A percentile compares a stretch with the other conserved stretches of the same genome.
Evolutionary conservation across 495 filamentous ascomycete species (phyloP).

Genomic region (Saxophila tyrrhenica): DNA sequence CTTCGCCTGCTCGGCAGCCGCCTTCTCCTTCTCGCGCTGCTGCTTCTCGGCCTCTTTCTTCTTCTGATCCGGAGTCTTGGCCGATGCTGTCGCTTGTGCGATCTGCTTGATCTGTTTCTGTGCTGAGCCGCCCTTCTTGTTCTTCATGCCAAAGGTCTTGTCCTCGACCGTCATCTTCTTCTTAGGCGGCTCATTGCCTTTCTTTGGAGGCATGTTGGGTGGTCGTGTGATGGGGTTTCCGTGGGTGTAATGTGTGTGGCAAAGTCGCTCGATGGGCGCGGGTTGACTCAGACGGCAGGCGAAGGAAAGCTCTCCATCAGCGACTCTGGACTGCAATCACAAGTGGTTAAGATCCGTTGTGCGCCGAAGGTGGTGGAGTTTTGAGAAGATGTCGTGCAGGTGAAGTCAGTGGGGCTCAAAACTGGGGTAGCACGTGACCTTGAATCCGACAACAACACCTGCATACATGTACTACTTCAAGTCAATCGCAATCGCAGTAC

Average conservation of each 20-base stretch:
- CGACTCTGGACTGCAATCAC: not conserved
- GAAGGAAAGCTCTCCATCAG: constrained; percentile 19
- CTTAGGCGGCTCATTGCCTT: constrained; percentile 58
- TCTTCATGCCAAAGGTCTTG: constrained; percentile 99
- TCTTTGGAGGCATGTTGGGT: constrained; percentile 85
- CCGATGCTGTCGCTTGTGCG: constrained; percentile 53
- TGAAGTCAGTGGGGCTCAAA: not conserved
- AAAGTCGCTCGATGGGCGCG: not conserved
- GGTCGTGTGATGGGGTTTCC: not conserved
- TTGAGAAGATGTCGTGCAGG: not conserved
- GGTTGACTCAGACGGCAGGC: constrained; percentile 8
- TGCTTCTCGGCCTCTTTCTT: constrained; percentile 79
- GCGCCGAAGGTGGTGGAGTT: not conserved
- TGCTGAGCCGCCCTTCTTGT: constrained; percentile 88
- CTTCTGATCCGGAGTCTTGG: constrained; percentile 75
- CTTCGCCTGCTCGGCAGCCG: constrained; percentile 68
- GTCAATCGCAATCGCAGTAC: no score
- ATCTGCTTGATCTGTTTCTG: constrained; percentile 82
- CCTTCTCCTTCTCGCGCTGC: constrained; percentile 76
- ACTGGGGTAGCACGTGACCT: not conserved
- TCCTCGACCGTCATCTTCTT: constrained; percentile 62
- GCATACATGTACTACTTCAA: no score
- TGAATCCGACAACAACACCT: no score
- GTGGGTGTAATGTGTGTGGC: not conserved
- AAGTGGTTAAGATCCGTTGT: not conserved